Percentiles rank a stretch among this genome's conserved stretches.
Evolutionary conservation across 1,139 yeast genomes (phyloP).

Genomic region (Blastobotrys arbuscula): DNA sequence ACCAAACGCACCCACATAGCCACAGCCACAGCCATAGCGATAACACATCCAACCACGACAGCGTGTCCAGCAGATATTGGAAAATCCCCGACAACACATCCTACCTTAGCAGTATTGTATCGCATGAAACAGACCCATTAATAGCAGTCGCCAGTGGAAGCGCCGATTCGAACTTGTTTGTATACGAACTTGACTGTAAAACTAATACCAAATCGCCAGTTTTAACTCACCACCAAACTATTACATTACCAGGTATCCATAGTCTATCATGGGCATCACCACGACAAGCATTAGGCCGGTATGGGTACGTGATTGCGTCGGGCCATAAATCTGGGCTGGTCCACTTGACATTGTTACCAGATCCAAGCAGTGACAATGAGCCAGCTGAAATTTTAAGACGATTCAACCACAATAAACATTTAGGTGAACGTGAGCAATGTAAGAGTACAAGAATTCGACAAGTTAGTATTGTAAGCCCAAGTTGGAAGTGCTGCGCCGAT

Average conservation of each 20-base stretch:
- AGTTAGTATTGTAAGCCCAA: slow-evolving; percentile 35
- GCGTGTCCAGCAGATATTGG: slow-evolving; percentile 46
- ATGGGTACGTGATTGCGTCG: slow-evolving; percentile 45
- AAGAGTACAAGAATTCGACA: slow-evolving; percentile 36
- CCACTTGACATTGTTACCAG: slow-evolving; percentile 65
- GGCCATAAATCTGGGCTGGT: slow-evolving; percentile 70
- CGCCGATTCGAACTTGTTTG: slow-evolving; percentile 50
- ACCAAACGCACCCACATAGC: too few relatives aligned
- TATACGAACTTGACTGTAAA: slow-evolving; percentile 50
- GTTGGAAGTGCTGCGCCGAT: slow-evolving; percentile 40
- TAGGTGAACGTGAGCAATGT: slow-evolving; percentile 24
- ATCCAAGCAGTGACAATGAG: slow-evolving; percentile 39
- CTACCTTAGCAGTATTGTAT: slow-evolving; percentile 54
- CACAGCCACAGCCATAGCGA: neutral
- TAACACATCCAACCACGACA: neutral
- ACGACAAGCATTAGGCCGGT: slow-evolving; percentile 30
- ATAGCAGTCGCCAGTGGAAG: slow-evolving; percentile 65
- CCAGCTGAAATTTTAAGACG: slow-evolving; percentile 70
- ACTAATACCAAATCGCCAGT: slow-evolving; percentile 18
- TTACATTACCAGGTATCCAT: slow-evolving; percentile 62
- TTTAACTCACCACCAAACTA: slow-evolving; percentile 69
- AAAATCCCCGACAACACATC: slow-evolving; percentile 54
- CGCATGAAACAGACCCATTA: slow-evolving; percentile 39
- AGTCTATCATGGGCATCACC: slow-evolving; percentile 58
- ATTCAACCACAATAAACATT: slow-evolving; percentile 65